Percentiles rank a stretch among this genome's conserved stretches.
phyloP scores from a whole-genome alignment of 2,329 filamentous ascomycete species.

The Fusarium sp. region DNA sequence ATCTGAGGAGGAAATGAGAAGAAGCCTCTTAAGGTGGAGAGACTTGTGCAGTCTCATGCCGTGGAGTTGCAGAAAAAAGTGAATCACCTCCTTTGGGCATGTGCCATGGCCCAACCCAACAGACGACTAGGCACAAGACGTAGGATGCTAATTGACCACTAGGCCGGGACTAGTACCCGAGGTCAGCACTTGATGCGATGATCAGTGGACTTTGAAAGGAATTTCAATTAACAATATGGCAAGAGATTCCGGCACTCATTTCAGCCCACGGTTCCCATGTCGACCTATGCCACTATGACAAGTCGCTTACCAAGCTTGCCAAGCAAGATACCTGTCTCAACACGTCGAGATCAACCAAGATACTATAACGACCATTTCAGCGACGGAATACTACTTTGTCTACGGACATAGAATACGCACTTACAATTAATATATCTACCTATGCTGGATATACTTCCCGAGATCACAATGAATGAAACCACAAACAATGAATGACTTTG shows the following conservation, averaged over 20 bases:
- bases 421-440: not conserved
- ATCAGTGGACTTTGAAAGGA: constrained; percentile 21
- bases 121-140: constrained; percentile 3
- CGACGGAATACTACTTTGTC: not conserved
- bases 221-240: constrained; percentile 5
- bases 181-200: constrained; percentile 33
- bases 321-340: not conserved
- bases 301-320: not conserved
- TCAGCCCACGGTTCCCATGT: constrained; percentile 11
- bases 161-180: constrained; percentile 20
- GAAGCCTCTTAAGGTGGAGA: constrained; percentile 18
- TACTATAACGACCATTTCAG: not conserved
- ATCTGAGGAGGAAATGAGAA: constrained; percentile 20
- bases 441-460: not conserved
- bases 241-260: constrained; percentile 20
- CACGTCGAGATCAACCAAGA: not conserved
- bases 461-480: not conserved
- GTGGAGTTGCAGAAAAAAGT: not conserved
- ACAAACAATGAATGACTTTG: not conserved
- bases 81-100: constrained; percentile 10
- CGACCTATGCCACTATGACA: constrained; percentile 18
- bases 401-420: not conserved
- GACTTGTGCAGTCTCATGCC: constrained; percentile 1
- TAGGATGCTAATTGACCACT: constrained; percentile 20
- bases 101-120: not conserved